Evolutionary conservation across 2,329 filamentous ascomycete species (phyloP).

Genomic region (Periglandula ipomoeae): DNA sequence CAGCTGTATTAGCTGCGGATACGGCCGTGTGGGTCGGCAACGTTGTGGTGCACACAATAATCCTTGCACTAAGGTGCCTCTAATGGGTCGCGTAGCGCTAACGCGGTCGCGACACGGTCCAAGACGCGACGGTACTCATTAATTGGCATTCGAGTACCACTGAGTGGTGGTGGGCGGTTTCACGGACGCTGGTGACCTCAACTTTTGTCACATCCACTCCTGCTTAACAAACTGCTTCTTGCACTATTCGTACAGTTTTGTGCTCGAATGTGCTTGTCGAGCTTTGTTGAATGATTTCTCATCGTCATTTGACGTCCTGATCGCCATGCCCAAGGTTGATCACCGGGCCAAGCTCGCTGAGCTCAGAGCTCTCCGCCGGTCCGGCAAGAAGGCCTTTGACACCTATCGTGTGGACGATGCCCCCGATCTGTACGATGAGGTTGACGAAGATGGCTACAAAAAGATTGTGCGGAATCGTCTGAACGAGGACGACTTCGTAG

Average conservation of each 20-base stretch:
- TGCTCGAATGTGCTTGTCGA: slow-evolving; percentile 1
- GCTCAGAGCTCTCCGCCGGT: slow-evolving; percentile 72
- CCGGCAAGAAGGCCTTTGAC: slow-evolving; percentile 85
- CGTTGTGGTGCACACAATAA: too few species aligned
- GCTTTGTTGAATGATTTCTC: slow-evolving; percentile 9
- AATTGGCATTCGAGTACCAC: neutral
- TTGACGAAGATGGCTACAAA: slow-evolving; percentile 96
- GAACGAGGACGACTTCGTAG: slow-evolving; percentile 93
- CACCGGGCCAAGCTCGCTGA: slow-evolving; percentile 57
- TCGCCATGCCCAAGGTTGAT: slow-evolving; percentile 27
- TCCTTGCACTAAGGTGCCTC: neutral
- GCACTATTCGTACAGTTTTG: neutral
- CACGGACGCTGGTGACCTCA: neutral
- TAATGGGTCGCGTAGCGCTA: neutral
- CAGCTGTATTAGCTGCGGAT: too few species aligned
- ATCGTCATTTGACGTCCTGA: slow-evolving; percentile 8
- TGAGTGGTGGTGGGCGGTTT: neutral
- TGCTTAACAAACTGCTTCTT: neutral
- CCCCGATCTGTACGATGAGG: slow-evolving; percentile 83
- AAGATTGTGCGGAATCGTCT: slow-evolving; percentile 84
- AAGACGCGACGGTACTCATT: slow-evolving; percentile 3
- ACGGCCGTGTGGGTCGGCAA: too few species aligned
- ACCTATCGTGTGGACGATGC: slow-evolving; percentile 81
- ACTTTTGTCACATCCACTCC: neutral
- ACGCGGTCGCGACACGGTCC: slow-evolving; percentile 5